These are phyloP conservation scores for Aschersonia sp. DNA, from an alignment of 2,329 filamentous ascomycete genomes.

Conservation along the genomic window DNA sequence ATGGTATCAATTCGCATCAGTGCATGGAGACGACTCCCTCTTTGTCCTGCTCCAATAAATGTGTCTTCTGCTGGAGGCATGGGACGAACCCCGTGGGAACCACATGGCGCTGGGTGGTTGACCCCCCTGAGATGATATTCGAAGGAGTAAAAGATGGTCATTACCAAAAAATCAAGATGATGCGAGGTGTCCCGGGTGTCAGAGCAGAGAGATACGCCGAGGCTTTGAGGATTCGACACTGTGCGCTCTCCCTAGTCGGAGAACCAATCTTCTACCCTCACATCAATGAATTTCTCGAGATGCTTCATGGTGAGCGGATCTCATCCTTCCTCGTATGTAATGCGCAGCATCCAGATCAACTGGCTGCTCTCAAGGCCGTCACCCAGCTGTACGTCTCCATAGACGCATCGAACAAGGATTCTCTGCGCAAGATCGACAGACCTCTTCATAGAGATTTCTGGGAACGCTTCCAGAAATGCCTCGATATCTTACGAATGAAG, in stretches of 20 bases:
- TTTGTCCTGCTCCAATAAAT: slow-evolving; percentile 93
- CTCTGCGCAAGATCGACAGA: slow-evolving; percentile 74
- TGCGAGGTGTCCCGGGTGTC: slow-evolving; percentile 85
- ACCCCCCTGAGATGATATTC: slow-evolving; percentile 81
- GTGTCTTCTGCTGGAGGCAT: slow-evolving; percentile 97
- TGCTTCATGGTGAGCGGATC: slow-evolving; percentile 77
- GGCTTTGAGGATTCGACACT: slow-evolving; percentile 86
- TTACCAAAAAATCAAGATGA: slow-evolving; percentile 96
- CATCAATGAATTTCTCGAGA: slow-evolving; percentile 78
- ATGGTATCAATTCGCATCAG: slow-evolving; percentile 88
- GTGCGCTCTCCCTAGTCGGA: slow-evolving; percentile 79
- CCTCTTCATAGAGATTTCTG: slow-evolving; percentile 93
- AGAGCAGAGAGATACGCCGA: slow-evolving; percentile 84
- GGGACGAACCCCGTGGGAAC: slow-evolving; percentile 95
- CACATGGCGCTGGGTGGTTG: slow-evolving; percentile 92
- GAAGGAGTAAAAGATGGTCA: slow-evolving; percentile 80
- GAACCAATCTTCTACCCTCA: slow-evolving; percentile 98
- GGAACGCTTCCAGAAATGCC: slow-evolving; percentile 84
- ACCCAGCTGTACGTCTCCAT: slow-evolving; percentile 96
- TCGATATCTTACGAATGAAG: slow-evolving; percentile 76
- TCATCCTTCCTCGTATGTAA: slow-evolving; percentile 95
- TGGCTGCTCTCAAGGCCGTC: slow-evolving; percentile 67
- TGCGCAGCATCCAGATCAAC: slow-evolving; percentile 85
- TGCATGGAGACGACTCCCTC: slow-evolving; percentile 98
- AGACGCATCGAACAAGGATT: slow-evolving; percentile 82